A percentile compares a stretch with the other conserved stretches of the same genome.
Conservation (phyloP, 2,329 filamentous ascomycete genomes). For the Akanthomyces muscarius region DNA sequence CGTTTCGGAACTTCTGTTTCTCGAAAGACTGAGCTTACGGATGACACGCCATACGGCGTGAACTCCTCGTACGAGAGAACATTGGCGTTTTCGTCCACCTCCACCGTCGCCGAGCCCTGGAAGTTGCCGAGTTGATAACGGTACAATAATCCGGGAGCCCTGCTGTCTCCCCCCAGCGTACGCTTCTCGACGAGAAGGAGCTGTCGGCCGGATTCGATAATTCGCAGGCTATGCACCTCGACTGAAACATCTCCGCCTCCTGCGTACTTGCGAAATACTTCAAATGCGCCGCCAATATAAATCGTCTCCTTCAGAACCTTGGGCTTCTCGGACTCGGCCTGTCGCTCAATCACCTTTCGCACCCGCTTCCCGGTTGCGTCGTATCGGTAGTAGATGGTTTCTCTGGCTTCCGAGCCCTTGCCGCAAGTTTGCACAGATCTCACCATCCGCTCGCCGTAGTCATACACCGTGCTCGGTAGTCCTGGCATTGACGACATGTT, state of each 20-base stretch:
- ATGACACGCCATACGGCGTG: conserved; percentile 26
- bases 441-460: conserved; percentile 13
- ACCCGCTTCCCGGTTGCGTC: conserved; percentile 21
- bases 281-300: conserved; percentile 18
- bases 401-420: conserved; percentile 3
- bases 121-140: conserved; percentile 18
- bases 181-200: conserved; percentile 16
- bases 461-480: neutral
- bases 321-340: neutral
- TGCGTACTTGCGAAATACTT: conserved; percentile 16
- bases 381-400: conserved; percentile 27
- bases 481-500: conserved; percentile 12
- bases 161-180: conserved; percentile 16
- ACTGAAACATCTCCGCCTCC: neutral
- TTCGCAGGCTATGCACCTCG: conserved; percentile 11
- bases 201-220: conserved; percentile 15
- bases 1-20: conserved; percentile 21
- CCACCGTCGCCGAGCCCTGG: conserved; percentile 19
- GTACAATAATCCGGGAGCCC: conserved; percentile 17
- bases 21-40: conserved; percentile 13
- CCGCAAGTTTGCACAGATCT: conserved; percentile 4
- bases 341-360: conserved; percentile 24
- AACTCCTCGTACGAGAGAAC: conserved; percentile 32
- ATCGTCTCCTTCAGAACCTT: conserved; percentile 12
- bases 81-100: conserved; percentile 25